phyloP scores from a whole-genome alignment of 805 yeast genomes.

The Cephaloascus albidus region DNA sequence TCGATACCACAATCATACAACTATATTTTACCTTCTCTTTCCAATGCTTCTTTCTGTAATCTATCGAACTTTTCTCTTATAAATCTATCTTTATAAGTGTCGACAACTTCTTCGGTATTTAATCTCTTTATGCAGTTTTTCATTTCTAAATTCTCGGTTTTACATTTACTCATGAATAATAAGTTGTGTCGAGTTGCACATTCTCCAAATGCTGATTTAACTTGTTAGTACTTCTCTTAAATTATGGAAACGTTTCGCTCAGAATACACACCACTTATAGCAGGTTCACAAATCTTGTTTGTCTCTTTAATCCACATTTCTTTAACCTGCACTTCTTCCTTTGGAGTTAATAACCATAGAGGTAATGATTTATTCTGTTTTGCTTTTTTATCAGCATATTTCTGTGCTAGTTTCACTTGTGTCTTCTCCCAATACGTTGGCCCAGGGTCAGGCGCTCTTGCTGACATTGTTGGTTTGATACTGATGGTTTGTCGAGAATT shows the following conservation, averaged over 20 bases:
- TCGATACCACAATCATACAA: too few relatives aligned
- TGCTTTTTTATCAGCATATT: too few relatives aligned
- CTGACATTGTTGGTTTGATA: too few relatives aligned
- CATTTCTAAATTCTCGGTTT: slow-evolving; percentile 47
- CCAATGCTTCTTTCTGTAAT: too few relatives aligned
- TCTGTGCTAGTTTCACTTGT: too few relatives aligned
- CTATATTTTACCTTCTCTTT: too few relatives aligned
- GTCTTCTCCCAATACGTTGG: too few relatives aligned
- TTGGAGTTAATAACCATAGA: slow-evolving; percentile 67
- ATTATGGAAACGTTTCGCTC: too few relatives aligned
- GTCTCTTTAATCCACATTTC: slow-evolving; percentile 62
- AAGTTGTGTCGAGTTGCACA: background rate
- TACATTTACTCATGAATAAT: slow-evolving; percentile 25
- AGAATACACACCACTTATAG: slow-evolving; percentile 43
- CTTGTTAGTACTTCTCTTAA: background rate
- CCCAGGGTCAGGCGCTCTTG: too few relatives aligned
- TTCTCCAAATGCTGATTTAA: background rate
- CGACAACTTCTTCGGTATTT: slow-evolving; percentile 57
- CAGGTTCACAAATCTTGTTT: slow-evolving; percentile 56
- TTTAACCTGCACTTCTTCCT: slow-evolving; percentile 66
- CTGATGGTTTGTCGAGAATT: too few relatives aligned
- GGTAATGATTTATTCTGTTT: slow-evolving; percentile 50
- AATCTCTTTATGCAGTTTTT: slow-evolving; percentile 52
- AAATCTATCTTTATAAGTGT: slow-evolving; percentile 56
- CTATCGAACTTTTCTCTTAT: slow-evolving; percentile 46